phyloP scores from a whole-genome alignment of 2,329 filamentous ascomycete genomes.

The Trichoderma sp. region DNA sequence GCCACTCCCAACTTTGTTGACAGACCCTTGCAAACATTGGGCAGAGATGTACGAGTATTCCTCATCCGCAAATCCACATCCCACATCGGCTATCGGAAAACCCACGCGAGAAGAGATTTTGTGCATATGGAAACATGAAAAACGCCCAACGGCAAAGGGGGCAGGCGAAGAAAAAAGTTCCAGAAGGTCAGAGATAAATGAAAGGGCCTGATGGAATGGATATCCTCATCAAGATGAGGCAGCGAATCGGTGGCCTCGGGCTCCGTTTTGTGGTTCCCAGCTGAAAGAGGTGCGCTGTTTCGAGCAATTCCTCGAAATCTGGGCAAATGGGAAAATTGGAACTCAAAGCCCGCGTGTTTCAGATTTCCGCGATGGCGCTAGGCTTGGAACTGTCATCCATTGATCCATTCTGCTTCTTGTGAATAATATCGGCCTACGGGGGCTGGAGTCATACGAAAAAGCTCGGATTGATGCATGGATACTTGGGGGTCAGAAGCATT shows the following conservation, averaged over 20 bases:
- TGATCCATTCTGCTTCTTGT: neutral
- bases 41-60: neutral
- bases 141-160: neutral
- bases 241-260: constrained; percentile 14
- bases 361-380: constrained; percentile 17
- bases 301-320: neutral
- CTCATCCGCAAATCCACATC: neutral
- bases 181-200: constrained; percentile 11
- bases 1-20: neutral
- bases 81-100: constrained; percentile 7
- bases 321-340: constrained; percentile 7
- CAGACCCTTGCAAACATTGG: neutral
- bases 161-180: neutral
- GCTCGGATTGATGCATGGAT: neutral
- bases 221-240: constrained; percentile 13
- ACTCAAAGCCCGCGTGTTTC: constrained; percentile 11
- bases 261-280: neutral
- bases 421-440: neutral
- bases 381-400: neutral
- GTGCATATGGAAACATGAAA: neutral
- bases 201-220: constrained; percentile 7
- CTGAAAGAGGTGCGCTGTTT: neutral
- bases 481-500: neutral
- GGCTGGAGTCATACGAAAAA: neutral
- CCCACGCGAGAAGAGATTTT: neutral